Evolutionary conservation across 257 asterid genomes (phyloP), one percentile per base, ranked within the genome.

Genomic region (Salvia hispanica): DNA sequence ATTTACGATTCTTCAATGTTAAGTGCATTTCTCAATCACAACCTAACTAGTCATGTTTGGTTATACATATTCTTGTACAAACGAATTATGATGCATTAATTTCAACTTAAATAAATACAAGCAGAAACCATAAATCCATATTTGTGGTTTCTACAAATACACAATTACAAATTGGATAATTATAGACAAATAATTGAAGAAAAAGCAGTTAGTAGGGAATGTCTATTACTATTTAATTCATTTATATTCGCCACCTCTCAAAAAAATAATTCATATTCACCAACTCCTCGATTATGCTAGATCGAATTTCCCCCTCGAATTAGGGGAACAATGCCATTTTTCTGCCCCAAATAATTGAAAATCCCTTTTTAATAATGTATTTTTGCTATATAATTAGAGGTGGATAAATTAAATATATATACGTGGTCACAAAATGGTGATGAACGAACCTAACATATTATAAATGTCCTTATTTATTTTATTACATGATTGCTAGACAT

Each of bases 171-270:
- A 53, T 21, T 42, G 44, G 5, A 42, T 10, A 43, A 63, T 71
- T 63, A 62, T 56, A 39, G 16, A 15, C 51, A 55, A 62, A 72
- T 72, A 72, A 72, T 72, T 57, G 66, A 12, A 56, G 34, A 54
- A 66, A 15, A 59, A 66, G 60, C 11, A 52, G 52, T 37, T 58
- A 62, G 59, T 51, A 42, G 48, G 59, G 59, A 59, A 73, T 66
- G 58, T 48, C 57, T 66, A 69, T 73, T 25, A 25, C 31, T 1
- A 25, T 51, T 47, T 67, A 60, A 59, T 66, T 25, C 18, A 67
- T 15, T 59, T 36, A 59, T 43, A 42, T 51, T 52, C 73, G 67
- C 46, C 78, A 67, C 39, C 69, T 36, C 46, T 60, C 36, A 18
- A 18, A 18, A 18, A 18, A 18, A 18, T 9, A 36, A 58, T 18